Conservation (phyloP, 2,329 filamentous ascomycete genomes). For the Hortaea werneckii region DNA sequence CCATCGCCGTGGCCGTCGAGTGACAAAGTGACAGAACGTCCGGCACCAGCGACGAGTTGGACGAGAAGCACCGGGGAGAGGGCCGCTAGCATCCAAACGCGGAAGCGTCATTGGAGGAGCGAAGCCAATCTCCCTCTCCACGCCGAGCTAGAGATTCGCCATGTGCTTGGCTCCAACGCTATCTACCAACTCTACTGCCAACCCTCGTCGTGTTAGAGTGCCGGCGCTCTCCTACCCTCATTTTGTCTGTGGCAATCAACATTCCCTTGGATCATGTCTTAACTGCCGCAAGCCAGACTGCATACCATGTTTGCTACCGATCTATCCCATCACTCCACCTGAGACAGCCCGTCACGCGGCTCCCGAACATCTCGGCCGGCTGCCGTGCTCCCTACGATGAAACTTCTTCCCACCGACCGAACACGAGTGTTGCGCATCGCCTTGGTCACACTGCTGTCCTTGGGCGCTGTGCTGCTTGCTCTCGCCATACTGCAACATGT, state of each 20-base stretch:
- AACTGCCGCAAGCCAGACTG: no score
- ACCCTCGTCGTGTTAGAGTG: background rate
- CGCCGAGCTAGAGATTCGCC: background rate
- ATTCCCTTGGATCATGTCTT: no score
- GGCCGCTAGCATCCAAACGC: background rate
- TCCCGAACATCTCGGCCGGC: background rate
- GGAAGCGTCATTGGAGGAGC: background rate
- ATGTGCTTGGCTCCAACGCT: background rate
- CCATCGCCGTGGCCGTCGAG: no score
- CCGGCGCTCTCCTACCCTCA: background rate
- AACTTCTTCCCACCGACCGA: background rate
- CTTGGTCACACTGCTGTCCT: background rate
- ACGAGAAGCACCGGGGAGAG: no score
- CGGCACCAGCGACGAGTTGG: no score
- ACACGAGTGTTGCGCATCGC: background rate
- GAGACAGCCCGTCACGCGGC: no score
- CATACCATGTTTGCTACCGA: no score
- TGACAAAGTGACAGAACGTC: no score
- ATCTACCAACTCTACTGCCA: no score
- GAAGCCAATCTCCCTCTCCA: background rate
- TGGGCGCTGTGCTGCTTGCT: background rate
- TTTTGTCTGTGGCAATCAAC: no score
- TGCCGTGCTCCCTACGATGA: background rate
- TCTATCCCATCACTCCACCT: no score
- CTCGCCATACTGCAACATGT: constrained; percentile 17